Conservation (phyloP, 2,329 filamentous ascomycete genomes). For the Pleochaeta shiraiana region DNA sequence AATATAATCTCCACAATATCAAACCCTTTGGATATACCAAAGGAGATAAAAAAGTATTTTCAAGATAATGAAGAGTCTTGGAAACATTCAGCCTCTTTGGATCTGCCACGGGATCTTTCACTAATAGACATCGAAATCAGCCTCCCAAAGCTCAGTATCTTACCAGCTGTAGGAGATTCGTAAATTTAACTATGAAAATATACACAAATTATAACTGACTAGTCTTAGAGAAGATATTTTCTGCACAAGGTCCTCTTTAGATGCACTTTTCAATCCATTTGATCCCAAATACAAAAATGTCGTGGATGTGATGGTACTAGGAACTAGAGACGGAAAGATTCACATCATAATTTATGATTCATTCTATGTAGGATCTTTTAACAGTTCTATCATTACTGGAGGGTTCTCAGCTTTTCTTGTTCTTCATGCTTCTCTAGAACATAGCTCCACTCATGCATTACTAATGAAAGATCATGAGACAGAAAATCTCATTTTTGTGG, state of each 20-base stretch:
- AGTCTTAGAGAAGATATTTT: constrained; percentile 18
- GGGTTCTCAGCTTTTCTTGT: constrained; percentile 19
- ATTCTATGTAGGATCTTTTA: constrained; percentile 51
- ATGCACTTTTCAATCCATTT: constrained; percentile 18
- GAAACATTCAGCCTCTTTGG: constrained; percentile 13
- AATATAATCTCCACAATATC: constrained; percentile 12
- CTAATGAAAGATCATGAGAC: constrained; percentile 29
- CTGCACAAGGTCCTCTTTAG: constrained; percentile 17
- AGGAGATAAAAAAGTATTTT: neutral
- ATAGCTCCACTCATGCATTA: constrained; percentile 55
- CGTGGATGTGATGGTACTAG: constrained; percentile 61
- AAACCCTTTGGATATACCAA: constrained; percentile 7
- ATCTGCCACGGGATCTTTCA: constrained; percentile 51
- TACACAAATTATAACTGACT: neutral
- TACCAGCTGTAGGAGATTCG: constrained; percentile 43
- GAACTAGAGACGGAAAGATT: constrained; percentile 46
- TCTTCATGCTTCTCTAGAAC: constrained; percentile 47
- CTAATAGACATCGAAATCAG: constrained; percentile 56
- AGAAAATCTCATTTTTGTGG: constrained; percentile 36
- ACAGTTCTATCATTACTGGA: constrained; percentile 21
- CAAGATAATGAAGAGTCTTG: constrained; percentile 6
- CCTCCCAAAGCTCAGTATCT: constrained; percentile 51
- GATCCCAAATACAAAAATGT: constrained; percentile 42
- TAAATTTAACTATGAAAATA: constrained; percentile 23
- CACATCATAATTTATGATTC: constrained; percentile 73